A percentile compares a stretch with the other conserved stretches of the same genome.
These are phyloP conservation scores for Pythium plurisporium DNA, from an alignment of 352 stramenopile genomes.

Conservation along the genomic window DNA sequence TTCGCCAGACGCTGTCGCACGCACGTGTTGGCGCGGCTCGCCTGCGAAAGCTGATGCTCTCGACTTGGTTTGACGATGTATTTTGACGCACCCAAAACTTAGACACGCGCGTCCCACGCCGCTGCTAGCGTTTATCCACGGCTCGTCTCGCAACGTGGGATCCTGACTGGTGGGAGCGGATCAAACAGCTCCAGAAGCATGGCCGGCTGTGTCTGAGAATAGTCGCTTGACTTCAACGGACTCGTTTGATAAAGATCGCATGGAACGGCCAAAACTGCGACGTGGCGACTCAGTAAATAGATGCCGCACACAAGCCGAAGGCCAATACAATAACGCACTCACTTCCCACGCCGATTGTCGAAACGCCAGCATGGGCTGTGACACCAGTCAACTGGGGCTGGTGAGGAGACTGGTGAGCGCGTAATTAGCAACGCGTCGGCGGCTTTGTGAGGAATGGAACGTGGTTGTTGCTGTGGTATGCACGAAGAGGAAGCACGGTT, in stretches of 20 bases:
- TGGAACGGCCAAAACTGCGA: conserved; percentile 13
- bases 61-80: not conserved
- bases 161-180: too few species aligned
- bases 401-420: too few species aligned
- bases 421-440: too few species aligned
- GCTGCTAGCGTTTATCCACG: not conserved
- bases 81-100: not conserved
- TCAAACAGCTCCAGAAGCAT: too few species aligned
- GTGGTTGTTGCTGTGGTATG: too few species aligned
- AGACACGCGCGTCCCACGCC: not conserved
- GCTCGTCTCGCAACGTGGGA: not conserved
- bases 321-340: not conserved
- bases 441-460: too few species aligned
- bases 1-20: not conserved
- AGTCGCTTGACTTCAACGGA: too few species aligned
- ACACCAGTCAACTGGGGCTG: too few species aligned
- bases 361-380: not conserved
- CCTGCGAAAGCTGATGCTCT: not conserved
- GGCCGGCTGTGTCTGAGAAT: too few species aligned
- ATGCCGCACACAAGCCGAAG: not conserved
- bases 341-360: not conserved
- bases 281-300: conserved; percentile 2
- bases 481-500: too few species aligned
- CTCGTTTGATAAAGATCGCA: not conserved
- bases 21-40: not conserved